Evolutionary conservation across 768 basidiomycete genomes (phyloP).

Genomic region (Rossbeevera mucosa): DNA sequence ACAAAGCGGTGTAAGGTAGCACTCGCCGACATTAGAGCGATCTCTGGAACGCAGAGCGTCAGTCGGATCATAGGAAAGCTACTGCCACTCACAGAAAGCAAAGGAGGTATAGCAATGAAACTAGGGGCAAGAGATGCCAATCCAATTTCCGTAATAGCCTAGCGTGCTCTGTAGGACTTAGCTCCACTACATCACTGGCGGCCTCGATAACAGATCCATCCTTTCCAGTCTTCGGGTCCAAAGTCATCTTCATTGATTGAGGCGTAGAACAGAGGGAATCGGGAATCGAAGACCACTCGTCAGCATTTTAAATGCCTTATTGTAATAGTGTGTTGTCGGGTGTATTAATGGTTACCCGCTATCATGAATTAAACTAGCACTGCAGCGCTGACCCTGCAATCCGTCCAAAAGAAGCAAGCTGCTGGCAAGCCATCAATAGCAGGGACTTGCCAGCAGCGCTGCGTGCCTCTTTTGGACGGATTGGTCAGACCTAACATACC

Average conservation of each 20-base stretch:
- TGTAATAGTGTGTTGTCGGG: too few species aligned
- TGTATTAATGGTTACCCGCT: too few species aligned
- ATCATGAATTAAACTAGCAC: too few species aligned
- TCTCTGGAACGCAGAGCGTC: constrained; percentile 27
- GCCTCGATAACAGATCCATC: background rate
- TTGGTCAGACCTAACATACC: too few species aligned
- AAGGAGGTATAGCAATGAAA: constrained; percentile 42
- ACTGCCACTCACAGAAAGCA: constrained; percentile 41
- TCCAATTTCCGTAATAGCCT: constrained; percentile 41
- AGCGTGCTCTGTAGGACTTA: constrained; percentile 16
- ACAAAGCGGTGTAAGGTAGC: background rate
- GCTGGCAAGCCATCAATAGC: too few species aligned
- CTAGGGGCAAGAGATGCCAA: constrained; percentile 40
- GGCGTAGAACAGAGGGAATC: constrained; percentile 9
- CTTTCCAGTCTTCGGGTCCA: constrained; percentile 12
- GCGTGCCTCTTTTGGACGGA: too few species aligned
- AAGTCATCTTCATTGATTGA: constrained; percentile 8
- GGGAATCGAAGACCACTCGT: too few species aligned
- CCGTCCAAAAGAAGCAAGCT: too few species aligned
- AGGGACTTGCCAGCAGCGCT: too few species aligned
- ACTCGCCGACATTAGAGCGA: constrained; percentile 42
- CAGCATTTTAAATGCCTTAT: too few species aligned
- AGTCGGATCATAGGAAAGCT: background rate
- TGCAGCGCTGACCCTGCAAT: too few species aligned
- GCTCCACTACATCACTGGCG: background rate